phyloP scores from a whole-genome alignment of 2,329 filamentous ascomycete species.

The Nothophaeocryptopus gaeumannii region DNA sequence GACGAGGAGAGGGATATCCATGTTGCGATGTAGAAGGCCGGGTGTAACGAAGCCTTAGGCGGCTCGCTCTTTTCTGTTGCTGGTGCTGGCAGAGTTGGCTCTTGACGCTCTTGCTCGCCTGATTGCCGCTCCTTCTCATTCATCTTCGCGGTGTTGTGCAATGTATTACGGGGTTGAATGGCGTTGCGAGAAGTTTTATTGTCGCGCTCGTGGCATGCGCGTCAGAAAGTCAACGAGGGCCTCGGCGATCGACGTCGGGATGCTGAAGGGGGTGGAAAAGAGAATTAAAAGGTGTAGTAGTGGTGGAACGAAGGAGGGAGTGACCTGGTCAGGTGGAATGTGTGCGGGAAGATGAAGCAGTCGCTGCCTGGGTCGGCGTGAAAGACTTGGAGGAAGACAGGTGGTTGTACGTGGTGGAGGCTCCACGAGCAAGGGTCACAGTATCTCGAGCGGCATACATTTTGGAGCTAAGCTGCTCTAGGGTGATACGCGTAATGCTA shows the following conservation, averaged over 20 bases:
- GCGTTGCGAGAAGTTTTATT: background rate
- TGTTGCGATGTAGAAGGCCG: slow-evolving; percentile 77
- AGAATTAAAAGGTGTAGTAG: no score
- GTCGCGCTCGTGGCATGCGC: no score
- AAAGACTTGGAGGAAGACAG: no score
- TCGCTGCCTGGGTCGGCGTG: no score
- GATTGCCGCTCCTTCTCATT: slow-evolving; percentile 82
- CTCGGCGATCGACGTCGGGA: background rate
- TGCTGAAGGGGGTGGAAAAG: background rate
- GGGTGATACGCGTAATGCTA: no score
- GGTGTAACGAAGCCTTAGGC: slow-evolving; percentile 65
- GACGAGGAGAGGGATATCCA: slow-evolving; percentile 93
- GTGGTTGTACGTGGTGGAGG: no score
- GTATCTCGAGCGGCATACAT: no score
- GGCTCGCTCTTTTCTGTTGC: slow-evolving; percentile 66
- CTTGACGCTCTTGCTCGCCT: slow-evolving; percentile 64
- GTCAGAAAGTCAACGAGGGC: no score
- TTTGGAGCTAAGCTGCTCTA: no score
- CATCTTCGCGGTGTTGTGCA: slow-evolving; percentile 56
- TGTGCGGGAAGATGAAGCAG: no score
- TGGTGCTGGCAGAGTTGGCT: slow-evolving; percentile 71
- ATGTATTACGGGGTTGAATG: background rate
- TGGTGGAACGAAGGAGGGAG: background rate
- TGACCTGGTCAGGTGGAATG: background rate
- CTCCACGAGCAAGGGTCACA: no score